Evolutionary conservation across 441 rosid species (phyloP).

Genomic region (Geranium incanum): DNA sequence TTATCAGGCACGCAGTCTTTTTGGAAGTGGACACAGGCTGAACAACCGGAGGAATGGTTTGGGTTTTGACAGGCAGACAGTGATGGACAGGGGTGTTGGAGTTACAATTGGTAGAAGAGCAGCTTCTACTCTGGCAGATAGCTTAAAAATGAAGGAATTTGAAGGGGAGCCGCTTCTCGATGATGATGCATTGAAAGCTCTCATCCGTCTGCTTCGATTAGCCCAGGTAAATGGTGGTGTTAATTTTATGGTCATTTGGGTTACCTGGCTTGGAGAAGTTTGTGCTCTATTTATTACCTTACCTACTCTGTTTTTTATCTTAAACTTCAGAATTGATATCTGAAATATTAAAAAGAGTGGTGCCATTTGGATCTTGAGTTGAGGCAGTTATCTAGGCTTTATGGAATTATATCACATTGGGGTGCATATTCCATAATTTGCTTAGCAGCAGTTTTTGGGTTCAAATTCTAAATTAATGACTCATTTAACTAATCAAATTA

Average conservation of each 20-base stretch:
- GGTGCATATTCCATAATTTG: not conserved
- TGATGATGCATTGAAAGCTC: conserved; percentile 66
- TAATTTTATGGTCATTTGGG: conserved; percentile 11
- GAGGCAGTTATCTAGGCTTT: not conserved
- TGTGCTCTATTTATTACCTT: not conserved
- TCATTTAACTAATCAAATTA: not conserved
- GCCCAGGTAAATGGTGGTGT: conserved; percentile 55
- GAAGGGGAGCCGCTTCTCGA: conserved; percentile 89
- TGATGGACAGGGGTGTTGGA: conserved; percentile 95
- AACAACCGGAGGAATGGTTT: conserved; percentile 76
- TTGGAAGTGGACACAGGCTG: conserved; percentile 76
- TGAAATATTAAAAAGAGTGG: not conserved
- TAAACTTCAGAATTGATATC: not conserved
- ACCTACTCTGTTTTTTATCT: not conserved
- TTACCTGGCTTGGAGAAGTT: not conserved
- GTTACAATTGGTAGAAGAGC: conserved; percentile 70
- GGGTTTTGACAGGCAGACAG: conserved; percentile 85
- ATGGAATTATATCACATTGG: not conserved
- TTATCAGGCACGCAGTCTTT: conserved; percentile 86
- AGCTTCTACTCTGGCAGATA: conserved; percentile 52
- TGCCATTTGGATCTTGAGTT: not conserved
- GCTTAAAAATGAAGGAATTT: conserved; percentile 65
- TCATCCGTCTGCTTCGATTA: conserved; percentile 70
- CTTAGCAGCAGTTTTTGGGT: not conserved
- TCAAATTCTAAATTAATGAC: not conserved